Percentiles rank a stretch among this genome's conserved stretches.
phyloP scores from a whole-genome alignment of 805 yeast species.

The Candida suzukii region DNA sequence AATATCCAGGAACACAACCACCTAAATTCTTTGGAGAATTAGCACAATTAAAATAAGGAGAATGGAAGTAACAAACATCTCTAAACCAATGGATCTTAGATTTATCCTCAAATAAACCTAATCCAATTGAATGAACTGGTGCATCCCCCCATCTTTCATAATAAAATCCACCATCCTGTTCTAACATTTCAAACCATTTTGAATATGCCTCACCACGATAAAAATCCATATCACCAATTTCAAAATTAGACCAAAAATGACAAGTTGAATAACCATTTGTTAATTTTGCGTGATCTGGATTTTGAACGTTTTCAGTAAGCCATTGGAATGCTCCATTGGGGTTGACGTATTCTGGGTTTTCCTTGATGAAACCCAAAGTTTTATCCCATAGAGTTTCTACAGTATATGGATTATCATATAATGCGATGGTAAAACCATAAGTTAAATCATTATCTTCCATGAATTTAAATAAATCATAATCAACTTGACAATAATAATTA shows the following conservation, averaged over 20 bases:
- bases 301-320: constrained; percentile 65
- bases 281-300: constrained; percentile 34
- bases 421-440: constrained; percentile 71
- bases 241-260: constrained; percentile 87
- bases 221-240: constrained; percentile 67
- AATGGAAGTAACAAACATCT: constrained; percentile 45
- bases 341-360: constrained; percentile 52
- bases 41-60: constrained; percentile 43
- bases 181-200: constrained; percentile 61
- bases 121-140: constrained; percentile 45
- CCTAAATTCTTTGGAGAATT: constrained; percentile 19
- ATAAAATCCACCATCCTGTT: constrained; percentile 72
- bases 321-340: constrained; percentile 61
- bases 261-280: constrained; percentile 66
- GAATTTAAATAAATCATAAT: constrained; percentile 72
- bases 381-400: constrained; percentile 74
- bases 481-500: constrained; percentile 66
- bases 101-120: constrained; percentile 40
- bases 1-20: constrained; percentile 13
- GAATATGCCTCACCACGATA: constrained; percentile 67
- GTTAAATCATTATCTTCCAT: constrained; percentile 69
- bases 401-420: constrained; percentile 58
- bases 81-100: constrained; percentile 44
- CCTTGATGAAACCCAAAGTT: constrained; percentile 54
- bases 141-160: constrained; percentile 65